Percentiles rank a stretch among this genome's conserved stretches.
These are phyloP conservation scores for Magnusiomyces sp. DNA, from an alignment of 1,139 yeast species.

Conservation along the genomic window DNA sequence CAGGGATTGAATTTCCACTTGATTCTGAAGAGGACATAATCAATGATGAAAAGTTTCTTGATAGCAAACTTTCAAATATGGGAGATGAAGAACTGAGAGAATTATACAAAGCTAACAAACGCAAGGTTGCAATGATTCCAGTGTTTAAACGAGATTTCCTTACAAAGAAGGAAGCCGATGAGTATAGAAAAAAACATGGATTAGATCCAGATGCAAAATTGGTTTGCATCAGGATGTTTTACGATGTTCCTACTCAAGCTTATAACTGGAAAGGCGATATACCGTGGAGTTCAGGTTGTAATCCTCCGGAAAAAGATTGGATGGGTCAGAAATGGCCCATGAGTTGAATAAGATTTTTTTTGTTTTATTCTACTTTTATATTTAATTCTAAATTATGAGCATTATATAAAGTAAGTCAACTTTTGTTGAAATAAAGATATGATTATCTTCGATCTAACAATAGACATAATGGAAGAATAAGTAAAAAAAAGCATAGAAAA, in stretches of 20 bases:
- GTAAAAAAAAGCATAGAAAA: no score
- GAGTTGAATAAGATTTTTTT: neutral
- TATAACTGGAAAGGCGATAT: constrained; percentile 12
- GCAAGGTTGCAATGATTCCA: constrained; percentile 16
- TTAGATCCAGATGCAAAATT: neutral
- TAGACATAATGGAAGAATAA: no score
- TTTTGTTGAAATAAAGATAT: no score
- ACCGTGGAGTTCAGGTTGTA: neutral
- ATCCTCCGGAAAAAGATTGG: neutral
- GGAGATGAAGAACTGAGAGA: neutral
- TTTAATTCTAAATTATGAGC: no score
- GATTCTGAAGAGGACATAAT: no score
- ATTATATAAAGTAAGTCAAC: no score
- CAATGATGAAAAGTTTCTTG: neutral
- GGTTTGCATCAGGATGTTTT: constrained; percentile 23
- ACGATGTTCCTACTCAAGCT: constrained; percentile 23
- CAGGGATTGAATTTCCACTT: no score
- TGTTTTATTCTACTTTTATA: no score
- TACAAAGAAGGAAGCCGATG: neutral
- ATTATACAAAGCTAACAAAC: constrained; percentile 1
- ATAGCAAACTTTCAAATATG: neutral
- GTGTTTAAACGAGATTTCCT: constrained; percentile 15
- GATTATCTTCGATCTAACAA: no score
- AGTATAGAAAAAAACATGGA: neutral
- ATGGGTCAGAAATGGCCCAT: neutral